These are phyloP conservation scores for Mucor irregularis DNA, from an alignment of 371 early-diverging fungal species.

Conservation along the genomic window DNA sequence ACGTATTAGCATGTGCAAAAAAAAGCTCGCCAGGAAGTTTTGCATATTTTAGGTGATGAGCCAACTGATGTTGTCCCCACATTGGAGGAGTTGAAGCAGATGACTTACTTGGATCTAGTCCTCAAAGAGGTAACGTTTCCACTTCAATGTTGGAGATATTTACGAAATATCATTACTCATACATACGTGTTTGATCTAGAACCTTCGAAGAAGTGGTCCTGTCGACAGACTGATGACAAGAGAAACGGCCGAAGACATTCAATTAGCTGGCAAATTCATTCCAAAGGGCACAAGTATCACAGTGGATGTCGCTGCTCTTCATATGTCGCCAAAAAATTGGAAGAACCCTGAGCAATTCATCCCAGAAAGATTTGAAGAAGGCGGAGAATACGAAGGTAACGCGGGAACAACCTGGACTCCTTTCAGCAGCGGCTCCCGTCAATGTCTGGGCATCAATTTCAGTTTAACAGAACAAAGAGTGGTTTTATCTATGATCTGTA, in stretches of 20 bases:
- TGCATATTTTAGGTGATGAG: constrained; percentile 44
- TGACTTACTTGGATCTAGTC: constrained; percentile 46
- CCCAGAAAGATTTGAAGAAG: constrained; percentile 53
- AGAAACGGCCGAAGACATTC: constrained; percentile 12
- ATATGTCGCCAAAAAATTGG: constrained; percentile 36
- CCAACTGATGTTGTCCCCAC: constrained; percentile 43
- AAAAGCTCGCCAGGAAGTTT: constrained; percentile 44
- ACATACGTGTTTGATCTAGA: constrained; percentile 12
- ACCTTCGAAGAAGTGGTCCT: constrained; percentile 13
- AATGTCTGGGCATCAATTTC: constrained; percentile 47
- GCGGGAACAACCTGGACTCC: constrained; percentile 36
- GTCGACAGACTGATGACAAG: constrained; percentile 15
- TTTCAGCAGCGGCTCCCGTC: constrained; percentile 30
- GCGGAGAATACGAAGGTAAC: constrained; percentile 5
- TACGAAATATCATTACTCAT: not conserved
- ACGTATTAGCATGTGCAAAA: constrained; percentile 46
- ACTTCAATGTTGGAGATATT: not conserved
- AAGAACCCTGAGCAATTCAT: constrained; percentile 43
- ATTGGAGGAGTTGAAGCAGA: constrained; percentile 40
- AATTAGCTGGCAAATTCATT: too few relatives aligned
- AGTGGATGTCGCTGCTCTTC: constrained; percentile 15
- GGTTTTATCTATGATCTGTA: constrained; percentile 40
- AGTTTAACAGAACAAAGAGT: constrained; percentile 49
- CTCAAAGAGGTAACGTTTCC: constrained; percentile 23
- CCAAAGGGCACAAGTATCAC: constrained; percentile 17